Base-by-base conservation (phyloP, 805 yeast genomes). In the Nakazawaea peltata region DNA sequence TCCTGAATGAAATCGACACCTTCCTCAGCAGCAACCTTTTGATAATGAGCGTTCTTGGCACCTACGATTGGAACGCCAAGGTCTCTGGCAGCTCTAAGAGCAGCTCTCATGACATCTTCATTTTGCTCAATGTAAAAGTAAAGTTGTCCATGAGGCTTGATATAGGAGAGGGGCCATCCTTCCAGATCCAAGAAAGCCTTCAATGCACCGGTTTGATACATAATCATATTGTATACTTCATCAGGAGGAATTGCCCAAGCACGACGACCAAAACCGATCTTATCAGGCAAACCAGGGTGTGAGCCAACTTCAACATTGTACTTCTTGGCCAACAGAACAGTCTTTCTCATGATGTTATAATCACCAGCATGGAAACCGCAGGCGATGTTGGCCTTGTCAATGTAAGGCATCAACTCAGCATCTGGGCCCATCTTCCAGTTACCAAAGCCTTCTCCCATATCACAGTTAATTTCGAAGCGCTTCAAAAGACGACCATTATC, bases 311-410 rank as follows among this genome's bases (percentile, higher is more conserved):
- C 51, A 17, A 61, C 66, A 27, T 46, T 43, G 41, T 54, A 42
- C 27, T 53, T 44, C 32, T 61, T 60, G 2, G 65, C 66, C 28
- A 56, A 37, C 29, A 43, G 37, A 6, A 61, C 61, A 36, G 59
- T 61, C 18, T 51, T 38, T 15, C 44, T 39, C 67, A 61, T 61
- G 24, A 51, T 59, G 24, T 47, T 53, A 33, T 52, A 56, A 41
- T 61, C 66, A 13, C 65, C 65, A 24, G 64, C 67, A 42, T 61
- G 67, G 31, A 55, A 60, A 4, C 67, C 67, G 44, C 67, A 61
- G 8, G 67, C 67, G 36, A 61, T 44, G 37, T 61, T 61, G 6
- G 67, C 67, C 6, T 52, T 48, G 41, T 60, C 63, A 32, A 61
- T 60, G 17, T 46, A 42, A 12, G 63, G 63, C 63, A 61, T 61